Evolutionary conservation across 148 eudicot genomes (phyloP).

Genomic region (Polygonum maritimum): DNA sequence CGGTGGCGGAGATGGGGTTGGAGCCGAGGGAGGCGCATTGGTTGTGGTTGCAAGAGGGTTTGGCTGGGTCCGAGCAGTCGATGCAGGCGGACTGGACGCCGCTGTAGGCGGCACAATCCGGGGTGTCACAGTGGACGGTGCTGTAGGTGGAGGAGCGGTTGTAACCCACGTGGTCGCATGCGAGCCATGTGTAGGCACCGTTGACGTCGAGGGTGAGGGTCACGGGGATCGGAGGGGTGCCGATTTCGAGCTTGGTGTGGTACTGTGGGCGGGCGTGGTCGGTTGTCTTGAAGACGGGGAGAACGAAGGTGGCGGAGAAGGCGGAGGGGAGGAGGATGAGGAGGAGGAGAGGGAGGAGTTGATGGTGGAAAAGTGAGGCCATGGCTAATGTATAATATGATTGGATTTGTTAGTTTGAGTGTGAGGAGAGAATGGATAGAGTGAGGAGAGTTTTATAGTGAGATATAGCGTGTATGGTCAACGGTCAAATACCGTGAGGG

Average conservation of each 20-base stretch:
- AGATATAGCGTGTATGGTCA: neutral
- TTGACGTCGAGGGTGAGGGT: constrained; percentile 17
- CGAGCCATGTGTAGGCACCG: constrained; percentile 31
- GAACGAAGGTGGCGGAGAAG: constrained; percentile 7
- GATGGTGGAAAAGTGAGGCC: neutral
- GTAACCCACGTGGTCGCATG: constrained; percentile 21
- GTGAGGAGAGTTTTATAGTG: neutral
- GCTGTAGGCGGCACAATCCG: constrained; percentile 18
- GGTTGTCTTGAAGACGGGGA: constrained; percentile 19
- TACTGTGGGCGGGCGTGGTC: constrained; percentile 23
- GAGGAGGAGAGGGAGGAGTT: neutral
- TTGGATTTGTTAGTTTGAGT: neutral
- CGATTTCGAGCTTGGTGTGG: constrained; percentile 24
- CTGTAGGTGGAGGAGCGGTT: constrained; percentile 17
- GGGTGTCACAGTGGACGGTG: constrained; percentile 15
- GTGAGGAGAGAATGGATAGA: neutral
- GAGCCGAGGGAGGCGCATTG: neutral
- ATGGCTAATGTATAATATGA: neutral
- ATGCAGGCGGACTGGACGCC: constrained; percentile 15
- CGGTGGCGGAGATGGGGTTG: neutral
- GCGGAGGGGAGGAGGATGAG: constrained; percentile 6
- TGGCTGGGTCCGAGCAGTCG: constrained; percentile 18
- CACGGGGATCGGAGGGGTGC: constrained; percentile 21
- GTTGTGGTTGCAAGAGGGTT: constrained; percentile 18
- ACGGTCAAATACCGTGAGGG: neutral